Conservation (phyloP, 2,329 filamentous ascomycete genomes). For the Beauveria scarabaeidicola region DNA sequence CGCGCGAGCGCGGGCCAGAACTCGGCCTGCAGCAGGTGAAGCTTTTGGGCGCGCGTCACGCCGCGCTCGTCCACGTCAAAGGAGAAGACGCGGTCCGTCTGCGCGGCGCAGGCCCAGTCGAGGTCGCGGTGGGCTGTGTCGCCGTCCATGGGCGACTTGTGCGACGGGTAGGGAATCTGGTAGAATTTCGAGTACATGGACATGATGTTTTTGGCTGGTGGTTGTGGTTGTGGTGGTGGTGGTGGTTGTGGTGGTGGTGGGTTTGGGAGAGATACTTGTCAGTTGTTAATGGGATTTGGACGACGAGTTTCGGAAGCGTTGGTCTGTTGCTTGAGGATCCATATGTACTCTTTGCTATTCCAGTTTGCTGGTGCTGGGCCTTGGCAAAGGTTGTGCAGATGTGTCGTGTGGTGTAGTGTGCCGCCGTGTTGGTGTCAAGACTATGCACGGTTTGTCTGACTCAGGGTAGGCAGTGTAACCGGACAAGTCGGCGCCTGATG, state of each 20-base stretch:
- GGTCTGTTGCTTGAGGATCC: constrained; percentile 8
- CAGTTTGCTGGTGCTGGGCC: not conserved
- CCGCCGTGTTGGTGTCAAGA: not conserved
- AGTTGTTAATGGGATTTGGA: not conserved
- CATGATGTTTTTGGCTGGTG: not conserved
- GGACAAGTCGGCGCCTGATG: not conserved
- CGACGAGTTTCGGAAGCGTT: constrained; percentile 10
- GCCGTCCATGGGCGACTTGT: constrained; percentile 18
- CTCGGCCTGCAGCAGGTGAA: constrained; percentile 16
- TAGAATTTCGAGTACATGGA: constrained; percentile 10
- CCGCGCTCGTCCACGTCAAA: constrained; percentile 11
- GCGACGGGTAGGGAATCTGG: constrained; percentile 16
- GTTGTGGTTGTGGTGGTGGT: not conserved
- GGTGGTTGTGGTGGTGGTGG: not conserved
- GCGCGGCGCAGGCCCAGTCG: constrained; percentile 16
- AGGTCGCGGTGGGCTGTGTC: constrained; percentile 17
- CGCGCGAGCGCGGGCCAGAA: constrained; percentile 22
- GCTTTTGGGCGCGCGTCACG: constrained; percentile 15
- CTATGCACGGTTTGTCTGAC: constrained; percentile 1
- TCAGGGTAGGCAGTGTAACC: not conserved
- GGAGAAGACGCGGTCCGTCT: constrained; percentile 16
- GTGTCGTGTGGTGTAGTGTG: not conserved
- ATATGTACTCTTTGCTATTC: not conserved
- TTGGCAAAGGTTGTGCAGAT: not conserved
- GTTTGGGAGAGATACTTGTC: not conserved